Evolutionary conservation across 371 early-diverging fungal species (phyloP).

Genomic region (Syncephalastrum contaminatum): DNA sequence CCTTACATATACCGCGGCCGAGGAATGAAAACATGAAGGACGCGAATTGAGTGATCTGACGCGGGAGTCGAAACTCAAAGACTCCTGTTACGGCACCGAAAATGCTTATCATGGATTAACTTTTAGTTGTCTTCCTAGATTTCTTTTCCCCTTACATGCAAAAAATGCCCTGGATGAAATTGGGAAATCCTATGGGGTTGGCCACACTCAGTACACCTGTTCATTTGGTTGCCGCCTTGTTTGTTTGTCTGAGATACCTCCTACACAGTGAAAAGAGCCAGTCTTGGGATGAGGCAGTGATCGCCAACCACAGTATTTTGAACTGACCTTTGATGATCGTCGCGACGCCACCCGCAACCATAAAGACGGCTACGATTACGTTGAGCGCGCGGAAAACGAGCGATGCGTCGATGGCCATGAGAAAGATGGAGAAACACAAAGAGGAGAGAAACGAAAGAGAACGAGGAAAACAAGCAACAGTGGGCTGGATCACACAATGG

Average conservation of each 20-base stretch:
- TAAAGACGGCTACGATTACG: constrained; percentile 14
- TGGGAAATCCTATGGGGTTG: constrained; percentile 15
- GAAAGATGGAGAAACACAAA: no score
- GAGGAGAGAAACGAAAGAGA: no score
- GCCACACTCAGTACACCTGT: neutral
- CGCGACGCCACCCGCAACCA: constrained; percentile 18
- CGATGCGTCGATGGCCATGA: constrained; percentile 7
- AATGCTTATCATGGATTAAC: constrained; percentile 5
- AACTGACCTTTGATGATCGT: constrained; percentile 12
- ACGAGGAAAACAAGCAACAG: no score
- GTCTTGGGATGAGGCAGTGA: no score
- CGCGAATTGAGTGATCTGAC: constrained; percentile 14
- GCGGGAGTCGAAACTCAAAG: constrained; percentile 18
- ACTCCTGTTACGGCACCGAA: constrained; percentile 16
- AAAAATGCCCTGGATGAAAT: constrained; percentile 19
- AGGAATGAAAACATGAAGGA: constrained; percentile 22
- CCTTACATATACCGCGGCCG: constrained; percentile 20
- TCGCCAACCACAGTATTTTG: no score
- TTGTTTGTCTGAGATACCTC: no score
- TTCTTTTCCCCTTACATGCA: constrained; percentile 11
- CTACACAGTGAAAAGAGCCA: no score
- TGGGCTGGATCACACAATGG: no score
- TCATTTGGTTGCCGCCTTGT: no score
- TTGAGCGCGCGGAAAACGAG: constrained; percentile 16
- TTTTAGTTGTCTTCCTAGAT: neutral